Evolutionary conservation across 345 rosid species (phyloP), one percentile per base, ranked within the genome.

Genomic region (Viola odorata): DNA sequence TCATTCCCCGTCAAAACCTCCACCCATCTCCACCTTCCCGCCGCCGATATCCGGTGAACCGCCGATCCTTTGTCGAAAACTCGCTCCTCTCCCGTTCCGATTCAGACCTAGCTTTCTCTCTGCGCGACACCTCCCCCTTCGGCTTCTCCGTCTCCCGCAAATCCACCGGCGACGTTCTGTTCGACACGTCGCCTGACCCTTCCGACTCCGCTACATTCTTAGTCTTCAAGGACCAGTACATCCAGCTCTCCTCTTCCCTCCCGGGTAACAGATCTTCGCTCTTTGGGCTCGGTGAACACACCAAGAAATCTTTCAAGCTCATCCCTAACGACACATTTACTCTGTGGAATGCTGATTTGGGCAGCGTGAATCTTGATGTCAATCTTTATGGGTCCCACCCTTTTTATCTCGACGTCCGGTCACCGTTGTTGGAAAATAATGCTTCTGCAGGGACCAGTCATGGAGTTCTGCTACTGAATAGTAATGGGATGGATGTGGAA

Each of bases 331-430:
- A 79, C 0, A 63, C 69, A 0, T 41, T 76, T n/a, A 84, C 96
- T 3, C 4, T 82, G 36, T 88, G 90, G 92, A 86, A 82, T 65
- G 79, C 82, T 1, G 85, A 77, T 48, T 59, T 75, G 9, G 74
- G 32, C 0, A 75, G 92, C 41, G 63, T 62, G 7, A 61, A 54
- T 75, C 53, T 45, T 37, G 80, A 79, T 62, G 38, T 78, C 12
- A 86, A 84, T 53, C 88, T 89, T 0, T 88, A 85, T 40, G 90
- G 92, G 6, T 86, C 92, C 7, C 92, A 88, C n/a, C 96, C 92
- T 3, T 86, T 89, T 40, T 86, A 81, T 71, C 38, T 86, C 11
- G 96, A 89, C 51, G 65, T 82, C 8, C 75, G 92, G 55, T 73
- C 80, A 52, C 64, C 65, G 0, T 68, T 67, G 61, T 65, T 0